Evolutionary conservation across 2,329 filamentous ascomycete species (phyloP).

Genomic region (Calonectria naviculata): DNA sequence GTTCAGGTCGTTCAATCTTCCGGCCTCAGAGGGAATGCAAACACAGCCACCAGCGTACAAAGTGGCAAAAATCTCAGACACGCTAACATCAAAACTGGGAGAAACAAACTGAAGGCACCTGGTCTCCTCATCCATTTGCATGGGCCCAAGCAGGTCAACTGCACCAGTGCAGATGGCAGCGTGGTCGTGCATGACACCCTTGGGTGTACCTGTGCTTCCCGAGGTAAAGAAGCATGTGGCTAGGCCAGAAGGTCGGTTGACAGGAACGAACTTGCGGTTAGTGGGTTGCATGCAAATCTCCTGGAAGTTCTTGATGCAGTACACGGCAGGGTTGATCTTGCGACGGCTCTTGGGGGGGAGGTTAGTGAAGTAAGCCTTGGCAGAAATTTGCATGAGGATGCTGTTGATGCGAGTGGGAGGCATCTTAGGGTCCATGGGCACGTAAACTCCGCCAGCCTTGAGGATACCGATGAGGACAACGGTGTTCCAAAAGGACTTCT

Average conservation of each 20-base stretch:
- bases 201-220: not conserved
- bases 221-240: constrained; percentile 27
- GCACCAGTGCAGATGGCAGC: constrained; percentile 19
- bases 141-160: constrained; percentile 13
- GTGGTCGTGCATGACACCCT: constrained; percentile 24
- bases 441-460: constrained; percentile 21
- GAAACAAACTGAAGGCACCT: constrained; percentile 20
- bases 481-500: constrained; percentile 24
- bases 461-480: constrained; percentile 18
- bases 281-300: constrained; percentile 13
- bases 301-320: constrained; percentile 7
- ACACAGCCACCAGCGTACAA: constrained; percentile 2
- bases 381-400: constrained; percentile 22
- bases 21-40: constrained; percentile 23
- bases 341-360: constrained; percentile 17
- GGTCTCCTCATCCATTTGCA: constrained; percentile 20
- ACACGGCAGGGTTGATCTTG: constrained; percentile 24
- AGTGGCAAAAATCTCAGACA: constrained; percentile 3
- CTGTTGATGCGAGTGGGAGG: constrained; percentile 21
- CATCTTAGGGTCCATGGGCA: constrained; percentile 24
- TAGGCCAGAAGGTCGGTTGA: constrained; percentile 8
- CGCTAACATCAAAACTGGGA: constrained; percentile 21
- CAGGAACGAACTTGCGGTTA: constrained; percentile 6
- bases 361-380: constrained; percentile 24
- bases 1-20: constrained; percentile 19